Conservation (phyloP, 2,329 filamentous ascomycete species). For the Verticillium nubilum region DNA sequence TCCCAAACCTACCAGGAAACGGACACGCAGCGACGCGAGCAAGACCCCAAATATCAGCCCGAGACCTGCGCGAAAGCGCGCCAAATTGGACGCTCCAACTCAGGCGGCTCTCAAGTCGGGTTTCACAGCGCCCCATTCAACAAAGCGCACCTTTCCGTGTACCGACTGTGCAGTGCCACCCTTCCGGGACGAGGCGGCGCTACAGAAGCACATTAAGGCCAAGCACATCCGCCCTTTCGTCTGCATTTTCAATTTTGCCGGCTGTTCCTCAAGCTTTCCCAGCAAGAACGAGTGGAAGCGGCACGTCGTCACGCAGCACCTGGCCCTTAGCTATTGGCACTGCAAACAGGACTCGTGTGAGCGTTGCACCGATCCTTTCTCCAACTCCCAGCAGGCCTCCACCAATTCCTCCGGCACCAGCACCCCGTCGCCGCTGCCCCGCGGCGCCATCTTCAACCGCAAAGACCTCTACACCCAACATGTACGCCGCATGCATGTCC, state of each 20-base stretch:
- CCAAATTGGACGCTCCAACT: background rate
- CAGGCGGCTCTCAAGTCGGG: background rate
- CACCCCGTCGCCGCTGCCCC: background rate
- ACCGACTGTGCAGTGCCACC: slow-evolving; percentile 24
- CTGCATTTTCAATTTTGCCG: slow-evolving; percentile 75
- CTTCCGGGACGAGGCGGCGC: slow-evolving; percentile 40
- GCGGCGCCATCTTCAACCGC: slow-evolving; percentile 69
- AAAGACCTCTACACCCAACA: slow-evolving; percentile 92
- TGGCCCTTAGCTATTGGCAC: slow-evolving; percentile 68
- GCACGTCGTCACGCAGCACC: slow-evolving; percentile 75
- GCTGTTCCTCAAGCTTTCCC: slow-evolving; percentile 66
- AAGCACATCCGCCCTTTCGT: slow-evolving; percentile 59
- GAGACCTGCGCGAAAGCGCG: background rate
- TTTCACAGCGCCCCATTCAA: background rate
- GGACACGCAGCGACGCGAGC: slow-evolving; percentile 3
- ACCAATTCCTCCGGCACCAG: background rate
- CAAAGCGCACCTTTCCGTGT: slow-evolving; percentile 22
- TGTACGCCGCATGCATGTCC: slow-evolving; percentile 76
- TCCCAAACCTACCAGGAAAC: slow-evolving; percentile 7
- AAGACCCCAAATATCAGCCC: background rate
- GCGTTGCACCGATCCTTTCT: slow-evolving; percentile 21
- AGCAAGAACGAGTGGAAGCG: slow-evolving; percentile 96
- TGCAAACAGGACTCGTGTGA: slow-evolving; percentile 62
- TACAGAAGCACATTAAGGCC: slow-evolving; percentile 45
- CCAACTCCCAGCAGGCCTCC: background rate